Evolutionary conservation across 805 yeast species (phyloP).

Genomic region (Barnettozyma populi): DNA sequence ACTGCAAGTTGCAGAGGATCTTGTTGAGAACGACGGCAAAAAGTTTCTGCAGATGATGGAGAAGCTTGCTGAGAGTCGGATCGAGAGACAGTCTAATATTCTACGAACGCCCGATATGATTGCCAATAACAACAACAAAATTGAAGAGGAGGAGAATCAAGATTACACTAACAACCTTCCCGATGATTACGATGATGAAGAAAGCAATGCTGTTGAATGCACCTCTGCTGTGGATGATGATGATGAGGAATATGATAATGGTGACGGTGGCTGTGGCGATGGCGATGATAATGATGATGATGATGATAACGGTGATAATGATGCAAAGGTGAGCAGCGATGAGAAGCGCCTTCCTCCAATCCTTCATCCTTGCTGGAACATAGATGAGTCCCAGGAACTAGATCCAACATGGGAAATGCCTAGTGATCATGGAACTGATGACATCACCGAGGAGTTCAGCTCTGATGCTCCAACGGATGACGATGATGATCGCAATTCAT

Average conservation of each 20-base stretch:
- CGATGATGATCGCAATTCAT: slow-evolving; percentile 2
- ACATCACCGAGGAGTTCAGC: slow-evolving; percentile 6
- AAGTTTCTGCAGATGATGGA: slow-evolving; percentile 78
- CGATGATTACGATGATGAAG: slow-evolving; percentile 18
- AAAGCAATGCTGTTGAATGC: slow-evolving; percentile 13
- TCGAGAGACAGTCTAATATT: slow-evolving; percentile 25
- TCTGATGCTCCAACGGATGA: slow-evolving; percentile 11
- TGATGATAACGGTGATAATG: slow-evolving; percentile 11
- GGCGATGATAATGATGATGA: slow-evolving; percentile 18
- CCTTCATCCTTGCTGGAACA: slow-evolving; percentile 10
- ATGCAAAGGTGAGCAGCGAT: not conserved
- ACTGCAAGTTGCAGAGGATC: slow-evolving; percentile 69
- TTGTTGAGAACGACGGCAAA: slow-evolving; percentile 71
- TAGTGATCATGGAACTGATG: slow-evolving; percentile 4
- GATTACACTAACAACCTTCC: slow-evolving; percentile 23
- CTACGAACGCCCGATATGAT: slow-evolving; percentile 12
- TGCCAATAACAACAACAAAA: slow-evolving; percentile 20
- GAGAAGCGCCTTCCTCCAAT: not conserved
- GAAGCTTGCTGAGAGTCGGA: slow-evolving; percentile 52
- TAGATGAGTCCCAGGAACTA: slow-evolving; percentile 13
- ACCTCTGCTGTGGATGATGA: slow-evolving; percentile 19
- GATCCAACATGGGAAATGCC: slow-evolving; percentile 1
- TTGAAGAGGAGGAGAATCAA: slow-evolving; percentile 26
- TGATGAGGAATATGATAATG: slow-evolving; percentile 15
- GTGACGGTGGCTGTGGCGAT: no score